Percentiles rank a stretch among this genome's conserved stretches.
Evolutionary conservation across 1,284 basidiomycete species (phyloP).

Genomic region (Papiliotrema nemorosa): DNA sequence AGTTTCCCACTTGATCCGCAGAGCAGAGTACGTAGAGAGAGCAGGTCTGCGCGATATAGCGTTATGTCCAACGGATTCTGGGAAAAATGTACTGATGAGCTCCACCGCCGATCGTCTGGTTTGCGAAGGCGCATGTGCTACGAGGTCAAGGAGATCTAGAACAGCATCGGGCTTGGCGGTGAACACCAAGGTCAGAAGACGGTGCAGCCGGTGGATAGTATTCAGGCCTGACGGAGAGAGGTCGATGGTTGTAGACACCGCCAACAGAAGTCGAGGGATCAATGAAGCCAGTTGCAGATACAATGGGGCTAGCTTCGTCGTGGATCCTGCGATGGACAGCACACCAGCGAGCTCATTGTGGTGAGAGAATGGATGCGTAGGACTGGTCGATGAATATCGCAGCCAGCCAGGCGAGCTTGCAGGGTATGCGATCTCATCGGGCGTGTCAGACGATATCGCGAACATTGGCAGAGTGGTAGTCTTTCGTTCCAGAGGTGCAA

Average conservation of each 20-base stretch:
- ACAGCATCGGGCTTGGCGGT: constrained; percentile 63
- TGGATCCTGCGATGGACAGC: constrained; percentile 20
- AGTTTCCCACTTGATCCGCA: constrained; percentile 32
- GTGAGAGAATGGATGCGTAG: constrained; percentile 9
- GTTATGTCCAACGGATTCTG: constrained; percentile 63
- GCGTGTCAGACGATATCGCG: constrained; percentile 13
- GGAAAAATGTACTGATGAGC: constrained; percentile 63
- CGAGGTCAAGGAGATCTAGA: constrained; percentile 64
- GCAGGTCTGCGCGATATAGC: constrained; percentile 35
- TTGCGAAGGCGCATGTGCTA: constrained; percentile 61
- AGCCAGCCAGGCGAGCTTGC: constrained; percentile 27
- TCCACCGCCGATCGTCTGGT: constrained; percentile 59
- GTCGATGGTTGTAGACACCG: constrained; percentile 30
- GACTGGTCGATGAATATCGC: constrained; percentile 26
- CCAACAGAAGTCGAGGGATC: constrained; percentile 29
- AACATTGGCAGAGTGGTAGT: constrained; percentile 13
- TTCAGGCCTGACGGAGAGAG: constrained; percentile 23
- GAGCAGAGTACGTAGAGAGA: constrained; percentile 24
- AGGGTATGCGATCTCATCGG: constrained; percentile 1
- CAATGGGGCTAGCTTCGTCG: constrained; percentile 6
- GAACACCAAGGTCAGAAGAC: constrained; percentile 60
- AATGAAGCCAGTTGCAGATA: constrained; percentile 20
- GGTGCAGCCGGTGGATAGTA: constrained; percentile 57
- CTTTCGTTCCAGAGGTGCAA: constrained; percentile 2
- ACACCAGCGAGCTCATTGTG: constrained; percentile 12